Evolutionary conservation across 345 rosid genomes (phyloP).

Genomic region (Euphorbia pulcherrima): DNA sequence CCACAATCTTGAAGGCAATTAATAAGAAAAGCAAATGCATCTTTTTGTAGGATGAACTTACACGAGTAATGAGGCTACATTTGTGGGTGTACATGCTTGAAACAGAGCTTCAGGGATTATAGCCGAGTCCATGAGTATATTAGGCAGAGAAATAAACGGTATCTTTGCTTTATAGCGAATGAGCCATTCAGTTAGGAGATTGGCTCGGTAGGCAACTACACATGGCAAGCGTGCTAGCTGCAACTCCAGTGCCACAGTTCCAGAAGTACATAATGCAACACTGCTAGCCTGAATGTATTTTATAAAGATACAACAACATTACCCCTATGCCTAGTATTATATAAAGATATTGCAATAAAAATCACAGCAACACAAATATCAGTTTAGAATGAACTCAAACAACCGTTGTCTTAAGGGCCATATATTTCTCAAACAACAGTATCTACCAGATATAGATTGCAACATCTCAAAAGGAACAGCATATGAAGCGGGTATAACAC

Average conservation of each 20-base stretch:
- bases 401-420: too few relatives aligned
- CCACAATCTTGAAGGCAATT: not conserved
- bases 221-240: slow-evolving; percentile 80
- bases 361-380: not conserved
- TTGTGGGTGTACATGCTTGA: slow-evolving; percentile 63
- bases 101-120: slow-evolving; percentile 81
- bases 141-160: slow-evolving; percentile 80
- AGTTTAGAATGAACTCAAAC: too few relatives aligned
- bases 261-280: slow-evolving; percentile 92
- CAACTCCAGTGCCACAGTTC: slow-evolving; percentile 89
- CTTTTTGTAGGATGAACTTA: slow-evolving; percentile 28
- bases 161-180: slow-evolving; percentile 77
- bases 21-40: not conserved
- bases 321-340: too few relatives aligned
- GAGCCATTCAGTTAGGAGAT: slow-evolving; percentile 66
- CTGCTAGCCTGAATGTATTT: slow-evolving; percentile 58
- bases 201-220: slow-evolving; percentile 80
- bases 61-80: slow-evolving; percentile 53
- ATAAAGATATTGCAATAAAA: not conserved
- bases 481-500: too few relatives aligned
- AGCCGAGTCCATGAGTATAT: slow-evolving; percentile 67
- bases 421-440: too few relatives aligned
- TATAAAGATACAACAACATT: not conserved
- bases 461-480: too few relatives aligned
- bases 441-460: too few relatives aligned